Base-by-base conservation (phyloP, 1,284 basidiomycete genomes). In the Hymenochaete sp. region DNA sequence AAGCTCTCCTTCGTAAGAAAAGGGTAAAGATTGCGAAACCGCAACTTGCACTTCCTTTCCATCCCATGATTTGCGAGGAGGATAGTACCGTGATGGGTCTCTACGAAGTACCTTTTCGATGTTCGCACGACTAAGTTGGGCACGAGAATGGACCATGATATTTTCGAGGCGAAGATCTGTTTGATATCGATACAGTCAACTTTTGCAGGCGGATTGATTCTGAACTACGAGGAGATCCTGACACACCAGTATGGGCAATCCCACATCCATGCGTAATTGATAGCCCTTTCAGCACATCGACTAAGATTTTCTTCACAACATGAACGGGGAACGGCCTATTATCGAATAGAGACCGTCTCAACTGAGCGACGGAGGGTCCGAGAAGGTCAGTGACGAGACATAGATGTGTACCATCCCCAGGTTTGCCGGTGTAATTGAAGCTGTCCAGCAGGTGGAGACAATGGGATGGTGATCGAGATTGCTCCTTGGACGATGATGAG, bases 381-480 rank as follows among this genome's bases (percentile, higher is more conserved):
- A 56, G 50, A 14, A 62, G 32, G 21, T 56, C 49, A 16, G 53
- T 58, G 18, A 62, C 59, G 38, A 63, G 44, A 48, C 59, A 63
- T n/a, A 57, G 32, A 42, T 59, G 59, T 39, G 51, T 45, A 22
- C 59, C 60, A 24, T 52, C 55, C 7, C 33, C 14, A 9, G 48
- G 53, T 33, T 47, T 54, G 21, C 58, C 59, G 31, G 53, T 58
- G 50, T 37, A 25, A 44, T 52, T 45, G 29, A 62, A 63, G 39
- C 56, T 42, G 42, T 48, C 50, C 18, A 60, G 48, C 18, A 59
- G 56, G 36, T 46, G 46, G 25, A 52, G 45, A 42, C 56, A 35
- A 18, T 35, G 14, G 6, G 33, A 14, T n/a, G n/a, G n/a, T 5
- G 33, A 6, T 18, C 8, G n/a, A 8, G n/a, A 5, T 35, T 35